A percentile compares a stretch with the other conserved stretches of the same genome.
Evolutionary conservation across 257 asterid species (phyloP).

Genomic region (Penstemon eatonii): DNA sequence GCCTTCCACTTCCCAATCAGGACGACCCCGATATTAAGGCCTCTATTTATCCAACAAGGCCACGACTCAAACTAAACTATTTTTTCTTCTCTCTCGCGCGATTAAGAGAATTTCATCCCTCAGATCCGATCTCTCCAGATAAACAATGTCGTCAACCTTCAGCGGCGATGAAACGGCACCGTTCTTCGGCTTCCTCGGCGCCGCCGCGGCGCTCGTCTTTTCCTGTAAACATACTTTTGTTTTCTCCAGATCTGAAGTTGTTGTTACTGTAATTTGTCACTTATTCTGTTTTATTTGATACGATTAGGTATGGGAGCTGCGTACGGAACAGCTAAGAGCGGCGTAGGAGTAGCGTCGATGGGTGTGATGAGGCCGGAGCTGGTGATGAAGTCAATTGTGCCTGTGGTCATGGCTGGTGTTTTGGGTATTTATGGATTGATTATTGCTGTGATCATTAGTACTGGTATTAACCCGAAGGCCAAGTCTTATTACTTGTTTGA

Average conservation of each 20-base stretch:
- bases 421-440: slow-evolving; percentile 61
- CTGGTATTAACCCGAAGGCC: slow-evolving; percentile 62
- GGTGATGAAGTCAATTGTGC: slow-evolving; percentile 63
- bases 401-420: slow-evolving; percentile 70
- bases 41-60: background rate
- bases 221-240: slow-evolving; percentile 38
- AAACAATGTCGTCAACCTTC: slow-evolving; percentile 44
- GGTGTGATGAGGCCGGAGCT: slow-evolving; percentile 66
- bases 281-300: background rate
- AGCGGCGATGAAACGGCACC: slow-evolving; percentile 69
- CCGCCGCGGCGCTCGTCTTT: slow-evolving; percentile 62
- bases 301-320: slow-evolving; percentile 65
- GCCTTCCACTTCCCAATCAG: background rate
- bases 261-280: background rate
- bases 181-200: slow-evolving; percentile 65
- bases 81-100: background rate
- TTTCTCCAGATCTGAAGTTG: slow-evolving; percentile 32
- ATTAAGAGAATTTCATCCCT: background rate
- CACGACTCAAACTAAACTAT: no score
- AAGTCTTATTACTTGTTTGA: slow-evolving; percentile 58
- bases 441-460: slow-evolving; percentile 63
- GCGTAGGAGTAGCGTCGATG: slow-evolving; percentile 71
- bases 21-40: background rate
- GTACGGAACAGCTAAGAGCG: slow-evolving; percentile 64
- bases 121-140: slow-evolving; percentile 24